phyloP scores from a whole-genome alignment of 129 eudicot genomes.

The Tagetes erecta region DNA sequence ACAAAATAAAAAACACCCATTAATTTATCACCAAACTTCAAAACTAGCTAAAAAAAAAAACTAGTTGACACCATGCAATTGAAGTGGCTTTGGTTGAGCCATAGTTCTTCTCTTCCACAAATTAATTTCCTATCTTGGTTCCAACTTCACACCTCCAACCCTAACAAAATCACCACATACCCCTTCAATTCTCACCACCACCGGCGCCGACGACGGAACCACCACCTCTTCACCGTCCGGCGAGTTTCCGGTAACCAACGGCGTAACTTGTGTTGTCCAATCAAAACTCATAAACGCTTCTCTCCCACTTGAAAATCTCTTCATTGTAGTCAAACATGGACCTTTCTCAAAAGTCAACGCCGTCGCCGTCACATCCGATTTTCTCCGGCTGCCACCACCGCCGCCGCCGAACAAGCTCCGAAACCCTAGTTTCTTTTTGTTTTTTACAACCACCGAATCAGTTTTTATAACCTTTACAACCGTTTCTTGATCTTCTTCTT shows the following conservation, averaged over 20 bases:
- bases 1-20: too few relatives aligned
- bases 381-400: not conserved
- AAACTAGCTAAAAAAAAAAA: not conserved
- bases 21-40: too few relatives aligned
- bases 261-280: conserved; percentile 65
- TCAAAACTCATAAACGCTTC: conserved; percentile 51
- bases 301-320: conserved; percentile 59
- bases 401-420: conserved; percentile 19
- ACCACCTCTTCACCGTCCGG: conserved; percentile 17
- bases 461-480: conserved; percentile 9
- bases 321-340: conserved; percentile 60
- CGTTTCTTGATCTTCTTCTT: conserved; percentile 23
- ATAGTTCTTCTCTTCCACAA: conserved; percentile 89
- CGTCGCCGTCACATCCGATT: too few relatives aligned
- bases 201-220: conserved; percentile 62
- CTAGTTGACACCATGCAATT: conserved; percentile 26
- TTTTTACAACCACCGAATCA: conserved; percentile 22
- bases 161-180: conserved; percentile 21
- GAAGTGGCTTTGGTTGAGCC: conserved; percentile 79
- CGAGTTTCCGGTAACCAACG: conserved; percentile 32
- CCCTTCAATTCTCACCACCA: conserved; percentile 34
- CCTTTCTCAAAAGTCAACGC: conserved; percentile 10
- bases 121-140: conserved; percentile 73
- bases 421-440: conserved; percentile 29
- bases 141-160: conserved; percentile 33